A percentile compares a stretch with the other conserved stretches of the same genome.
Conservation (phyloP, 208 protist species). For the Leishmania major region DNA sequence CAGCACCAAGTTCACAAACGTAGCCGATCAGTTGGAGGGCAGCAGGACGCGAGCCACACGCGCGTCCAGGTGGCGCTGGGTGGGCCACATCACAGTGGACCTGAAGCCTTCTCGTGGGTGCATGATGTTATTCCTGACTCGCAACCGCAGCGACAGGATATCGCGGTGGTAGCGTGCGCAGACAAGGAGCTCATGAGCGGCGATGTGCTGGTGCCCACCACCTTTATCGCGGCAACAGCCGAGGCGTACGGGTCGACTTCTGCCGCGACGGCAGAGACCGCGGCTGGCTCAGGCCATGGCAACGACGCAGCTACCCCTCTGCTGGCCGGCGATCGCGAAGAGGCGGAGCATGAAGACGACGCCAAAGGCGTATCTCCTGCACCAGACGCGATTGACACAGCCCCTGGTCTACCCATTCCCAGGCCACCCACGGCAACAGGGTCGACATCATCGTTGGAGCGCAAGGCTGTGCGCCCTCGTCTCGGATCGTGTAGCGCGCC, state of each 20-base stretch:
- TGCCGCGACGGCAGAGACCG: background rate
- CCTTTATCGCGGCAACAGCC: slow-evolving; percentile 7
- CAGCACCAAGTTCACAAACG: background rate
- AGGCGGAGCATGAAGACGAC: background rate
- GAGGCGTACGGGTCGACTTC: background rate
- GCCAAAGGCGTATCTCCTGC: background rate
- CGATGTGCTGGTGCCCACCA: slow-evolving; percentile 11
- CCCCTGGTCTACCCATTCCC: background rate
- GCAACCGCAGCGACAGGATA: background rate
- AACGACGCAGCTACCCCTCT: background rate
- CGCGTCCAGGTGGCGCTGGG: background rate
- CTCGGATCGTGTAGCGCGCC: slow-evolving; percentile 4
- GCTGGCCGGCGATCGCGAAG: background rate
- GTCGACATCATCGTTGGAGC: background rate
- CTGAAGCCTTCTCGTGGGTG: background rate
- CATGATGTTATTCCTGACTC: slow-evolving; percentile 5
- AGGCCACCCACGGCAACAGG: background rate
- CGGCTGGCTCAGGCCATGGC: background rate
- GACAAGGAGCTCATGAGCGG: background rate
- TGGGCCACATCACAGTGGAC: background rate
- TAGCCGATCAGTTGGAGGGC: background rate
- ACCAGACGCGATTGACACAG: background rate
- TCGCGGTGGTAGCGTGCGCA: background rate
- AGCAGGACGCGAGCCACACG: background rate
- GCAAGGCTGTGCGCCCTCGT: slow-evolving; percentile 2